Evolutionary conservation across 768 basidiomycete species (phyloP).

Genomic region (Mycena olivaceomarginata): DNA sequence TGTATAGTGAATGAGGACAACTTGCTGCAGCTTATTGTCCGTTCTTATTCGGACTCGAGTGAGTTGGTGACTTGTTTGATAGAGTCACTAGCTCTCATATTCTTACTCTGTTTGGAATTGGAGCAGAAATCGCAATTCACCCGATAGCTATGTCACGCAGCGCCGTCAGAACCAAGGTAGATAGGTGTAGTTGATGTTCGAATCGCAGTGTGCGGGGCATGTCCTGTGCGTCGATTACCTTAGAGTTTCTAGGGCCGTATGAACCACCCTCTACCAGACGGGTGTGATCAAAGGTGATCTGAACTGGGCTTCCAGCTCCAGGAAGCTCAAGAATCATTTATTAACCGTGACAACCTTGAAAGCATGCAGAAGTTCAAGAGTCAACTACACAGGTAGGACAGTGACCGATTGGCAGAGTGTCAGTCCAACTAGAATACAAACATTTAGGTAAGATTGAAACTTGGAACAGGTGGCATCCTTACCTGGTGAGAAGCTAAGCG

Average conservation of each 20-base stretch:
- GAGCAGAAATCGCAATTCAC: no score
- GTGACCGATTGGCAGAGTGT: conserved; percentile 26
- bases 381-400: conserved; percentile 20
- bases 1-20: no score
- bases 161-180: no score
- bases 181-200: no score
- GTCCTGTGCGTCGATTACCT: no score
- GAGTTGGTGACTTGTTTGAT: no score
- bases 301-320: conserved; percentile 10
- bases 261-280: conserved; percentile 3
- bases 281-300: conserved; percentile 1
- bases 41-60: no score
- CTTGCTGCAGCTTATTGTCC: no score
- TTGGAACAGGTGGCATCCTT: conserved; percentile 23
- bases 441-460: conserved; percentile 21
- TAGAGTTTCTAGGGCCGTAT: background rate
- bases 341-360: conserved; percentile 16
- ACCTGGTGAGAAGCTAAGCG: conserved; percentile 24
- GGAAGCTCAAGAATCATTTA: conserved; percentile 11
- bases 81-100: no score
- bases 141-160: no score
- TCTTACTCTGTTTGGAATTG: no score
- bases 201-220: no score
- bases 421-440: conserved; percentile 25
- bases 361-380: conserved; percentile 13